These are phyloP conservation scores for Hyaloperonospora brassicae DNA, from an alignment of 352 stramenopile genomes.

Conservation along the genomic window DNA sequence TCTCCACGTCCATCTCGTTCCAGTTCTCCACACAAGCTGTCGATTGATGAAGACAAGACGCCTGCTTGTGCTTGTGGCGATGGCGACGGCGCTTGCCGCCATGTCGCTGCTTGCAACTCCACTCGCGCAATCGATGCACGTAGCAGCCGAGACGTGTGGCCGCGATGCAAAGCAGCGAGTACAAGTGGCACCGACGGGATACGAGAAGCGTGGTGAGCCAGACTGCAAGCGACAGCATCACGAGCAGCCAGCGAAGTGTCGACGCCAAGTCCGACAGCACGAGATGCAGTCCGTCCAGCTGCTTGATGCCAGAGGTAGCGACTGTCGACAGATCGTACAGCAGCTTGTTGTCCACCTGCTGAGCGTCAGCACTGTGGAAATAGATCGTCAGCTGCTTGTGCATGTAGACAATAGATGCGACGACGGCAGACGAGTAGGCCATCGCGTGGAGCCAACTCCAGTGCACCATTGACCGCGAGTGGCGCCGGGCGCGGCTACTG, in stretches of 20 bases:
- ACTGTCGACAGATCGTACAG: constrained; percentile 28
- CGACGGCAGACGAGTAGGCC: constrained; percentile 55
- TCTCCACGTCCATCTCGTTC: constrained; percentile 33
- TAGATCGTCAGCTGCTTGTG: constrained; percentile 43
- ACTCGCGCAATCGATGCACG: constrained; percentile 21
- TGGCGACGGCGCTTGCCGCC: constrained; percentile 4
- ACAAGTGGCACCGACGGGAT: constrained; percentile 37
- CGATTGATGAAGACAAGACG: constrained; percentile 4
- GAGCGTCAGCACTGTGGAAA: constrained; percentile 29
- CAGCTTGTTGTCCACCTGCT: constrained; percentile 30
- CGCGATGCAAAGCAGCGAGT: constrained; percentile 39
- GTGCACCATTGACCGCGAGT: constrained; percentile 26
- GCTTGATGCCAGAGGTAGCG: constrained; percentile 21
- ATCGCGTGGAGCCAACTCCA: constrained; percentile 75
- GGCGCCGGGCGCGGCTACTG: constrained; percentile 13
- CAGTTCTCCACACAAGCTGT: constrained; percentile 13
- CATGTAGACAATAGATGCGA: constrained; percentile 64
- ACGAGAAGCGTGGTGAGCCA: constrained; percentile 46
- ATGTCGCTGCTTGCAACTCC: constrained; percentile 7
- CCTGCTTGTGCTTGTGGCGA: constrained; percentile 8
- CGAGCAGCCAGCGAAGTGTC: constrained; percentile 37
- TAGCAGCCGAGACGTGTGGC: constrained; percentile 16
- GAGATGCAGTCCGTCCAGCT: constrained; percentile 28
- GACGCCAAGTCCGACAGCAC: constrained; percentile 27
- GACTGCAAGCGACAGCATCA: constrained; percentile 28